phyloP scores from a whole-genome alignment of 177 flowering plant genomes.

The Vitis hybrid region DNA sequence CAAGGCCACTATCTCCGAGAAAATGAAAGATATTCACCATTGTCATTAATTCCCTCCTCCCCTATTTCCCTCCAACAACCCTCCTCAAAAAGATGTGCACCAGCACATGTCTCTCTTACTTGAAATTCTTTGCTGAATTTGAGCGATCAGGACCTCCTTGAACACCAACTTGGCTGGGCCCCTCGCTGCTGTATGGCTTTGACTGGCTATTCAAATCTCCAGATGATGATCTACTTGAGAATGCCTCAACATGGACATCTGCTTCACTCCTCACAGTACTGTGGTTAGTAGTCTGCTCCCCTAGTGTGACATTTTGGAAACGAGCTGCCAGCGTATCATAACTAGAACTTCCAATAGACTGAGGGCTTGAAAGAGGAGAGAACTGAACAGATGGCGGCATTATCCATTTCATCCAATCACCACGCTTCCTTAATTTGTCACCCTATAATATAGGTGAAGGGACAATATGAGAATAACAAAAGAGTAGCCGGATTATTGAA shows the following conservation, averaged over 20 bases:
- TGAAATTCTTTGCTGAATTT: conserved; percentile 20
- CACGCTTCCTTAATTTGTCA: conserved; percentile 45
- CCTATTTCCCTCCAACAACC: conserved; percentile 3
- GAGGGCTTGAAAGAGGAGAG: conserved; percentile 23
- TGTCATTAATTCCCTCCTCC: not conserved
- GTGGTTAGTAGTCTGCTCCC: conserved; percentile 12
- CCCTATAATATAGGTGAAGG: conserved; percentile 27
- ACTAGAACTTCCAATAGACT: conserved; percentile 15
- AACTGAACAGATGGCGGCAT: conserved; percentile 31
- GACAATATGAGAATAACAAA: not conserved
- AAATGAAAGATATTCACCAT: conserved; percentile 16
- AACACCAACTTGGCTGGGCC: conserved; percentile 12
- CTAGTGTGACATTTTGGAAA: conserved; percentile 26
- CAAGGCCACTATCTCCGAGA: conserved; percentile 14
- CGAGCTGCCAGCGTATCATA: conserved; percentile 15
- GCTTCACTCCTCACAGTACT: not conserved
- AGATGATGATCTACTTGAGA: conserved; percentile 28
- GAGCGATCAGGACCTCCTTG: conserved; percentile 25
- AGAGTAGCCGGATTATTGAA: not conserved
- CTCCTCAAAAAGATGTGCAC: conserved; percentile 1
- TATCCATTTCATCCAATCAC: conserved; percentile 53
- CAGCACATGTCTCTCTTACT: conserved; percentile 14
- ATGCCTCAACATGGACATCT: conserved; percentile 19
- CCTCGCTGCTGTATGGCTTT: conserved; percentile 20
- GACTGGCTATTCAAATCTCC: conserved; percentile 27